A percentile compares a stretch with the other conserved stretches of the same genome.
Conservation (phyloP, 2,329 filamentous ascomycete species). For the Ascochyta clinopodiicola region DNA sequence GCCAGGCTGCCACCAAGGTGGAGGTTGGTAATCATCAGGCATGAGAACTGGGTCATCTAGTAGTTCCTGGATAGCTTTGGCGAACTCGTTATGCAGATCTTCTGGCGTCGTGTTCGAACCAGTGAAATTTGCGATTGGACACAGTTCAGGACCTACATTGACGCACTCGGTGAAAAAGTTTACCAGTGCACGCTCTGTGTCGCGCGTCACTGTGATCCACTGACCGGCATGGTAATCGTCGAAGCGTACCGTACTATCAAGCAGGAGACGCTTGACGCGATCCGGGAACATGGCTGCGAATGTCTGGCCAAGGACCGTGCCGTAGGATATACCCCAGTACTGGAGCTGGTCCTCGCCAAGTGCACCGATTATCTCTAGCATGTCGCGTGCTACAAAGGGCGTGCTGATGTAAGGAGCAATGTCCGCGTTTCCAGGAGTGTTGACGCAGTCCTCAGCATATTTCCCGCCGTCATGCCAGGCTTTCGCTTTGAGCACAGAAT, state of each 20-base stretch:
- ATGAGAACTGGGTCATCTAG: slow-evolving; percentile 19
- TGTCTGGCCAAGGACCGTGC: slow-evolving; percentile 54
- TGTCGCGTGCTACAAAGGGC: slow-evolving; percentile 23
- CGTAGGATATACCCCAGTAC: slow-evolving; percentile 54
- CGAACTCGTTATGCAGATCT: slow-evolving; percentile 14
- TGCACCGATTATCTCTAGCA: slow-evolving; percentile 27
- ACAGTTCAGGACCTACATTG: slow-evolving; percentile 12
- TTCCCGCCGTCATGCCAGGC: slow-evolving; percentile 16
- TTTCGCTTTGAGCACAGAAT: slow-evolving; percentile 13
- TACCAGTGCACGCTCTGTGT: slow-evolving; percentile 18
- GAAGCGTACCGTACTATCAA: slow-evolving; percentile 39
- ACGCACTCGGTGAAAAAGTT: slow-evolving; percentile 24
- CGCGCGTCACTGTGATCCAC: slow-evolving; percentile 18
- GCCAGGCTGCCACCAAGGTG: slow-evolving; percentile 19
- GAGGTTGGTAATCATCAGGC: slow-evolving; percentile 12
- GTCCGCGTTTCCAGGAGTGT: slow-evolving; percentile 20
- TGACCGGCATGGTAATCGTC: slow-evolving; percentile 20
- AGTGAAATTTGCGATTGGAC: slow-evolving; percentile 18
- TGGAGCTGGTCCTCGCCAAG: slow-evolving; percentile 22
- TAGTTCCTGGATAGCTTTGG: slow-evolving; percentile 17
- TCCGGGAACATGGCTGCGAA: slow-evolving; percentile 52
- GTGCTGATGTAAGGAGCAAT: slow-evolving; percentile 23
- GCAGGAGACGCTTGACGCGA: slow-evolving; percentile 42
- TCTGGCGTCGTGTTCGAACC: slow-evolving; percentile 19
- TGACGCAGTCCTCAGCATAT: slow-evolving; percentile 16